These are phyloP conservation scores for Penicillium thymicola DNA, from an alignment of 2,329 filamentous ascomycete species.

Conservation along the genomic window DNA sequence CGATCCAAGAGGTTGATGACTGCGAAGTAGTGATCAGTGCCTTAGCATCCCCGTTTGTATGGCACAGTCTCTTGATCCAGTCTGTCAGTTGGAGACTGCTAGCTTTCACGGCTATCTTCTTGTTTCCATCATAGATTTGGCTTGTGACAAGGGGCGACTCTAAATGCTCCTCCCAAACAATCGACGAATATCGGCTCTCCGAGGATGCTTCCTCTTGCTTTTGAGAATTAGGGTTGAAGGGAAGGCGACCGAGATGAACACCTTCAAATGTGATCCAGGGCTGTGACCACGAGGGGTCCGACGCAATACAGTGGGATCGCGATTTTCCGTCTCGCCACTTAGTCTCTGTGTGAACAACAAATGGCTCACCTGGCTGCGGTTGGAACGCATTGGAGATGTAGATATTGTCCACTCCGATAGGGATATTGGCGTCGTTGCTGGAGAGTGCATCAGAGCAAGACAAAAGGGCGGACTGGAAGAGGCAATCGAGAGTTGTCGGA, in stretches of 20 bases:
- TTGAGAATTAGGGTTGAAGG: constrained; percentile 13
- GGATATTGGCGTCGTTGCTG: constrained; percentile 18
- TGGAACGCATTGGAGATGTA: constrained; percentile 17
- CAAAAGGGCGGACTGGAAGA: constrained; percentile 23
- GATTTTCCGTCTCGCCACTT: constrained; percentile 16
- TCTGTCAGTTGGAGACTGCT: constrained; percentile 10
- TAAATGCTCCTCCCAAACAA: constrained; percentile 18
- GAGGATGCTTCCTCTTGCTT: constrained; percentile 5
- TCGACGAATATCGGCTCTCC: constrained; percentile 12
- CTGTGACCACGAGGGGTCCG: constrained; percentile 12
- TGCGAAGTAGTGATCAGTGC: constrained; percentile 7
- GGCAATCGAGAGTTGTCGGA: constrained; percentile 21
- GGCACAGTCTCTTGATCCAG: constrained; percentile 17
- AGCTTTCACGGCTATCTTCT: constrained; percentile 1
- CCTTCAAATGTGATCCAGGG: constrained; percentile 21
- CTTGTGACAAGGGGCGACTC: constrained; percentile 12
- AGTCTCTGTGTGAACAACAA: constrained; percentile 17
- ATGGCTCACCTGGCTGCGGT: constrained; percentile 14
- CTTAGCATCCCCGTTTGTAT: constrained; percentile 14
- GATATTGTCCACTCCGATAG: constrained; percentile 18
- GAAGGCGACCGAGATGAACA: constrained; percentile 19
- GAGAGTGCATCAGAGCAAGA: constrained; percentile 15
- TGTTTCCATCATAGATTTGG: background rate
- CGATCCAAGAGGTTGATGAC: constrained; percentile 1
- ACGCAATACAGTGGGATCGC: constrained; percentile 16